Base-by-base conservation (phyloP, 441 rosid genomes). In the Eruca vesicaria region DNA sequence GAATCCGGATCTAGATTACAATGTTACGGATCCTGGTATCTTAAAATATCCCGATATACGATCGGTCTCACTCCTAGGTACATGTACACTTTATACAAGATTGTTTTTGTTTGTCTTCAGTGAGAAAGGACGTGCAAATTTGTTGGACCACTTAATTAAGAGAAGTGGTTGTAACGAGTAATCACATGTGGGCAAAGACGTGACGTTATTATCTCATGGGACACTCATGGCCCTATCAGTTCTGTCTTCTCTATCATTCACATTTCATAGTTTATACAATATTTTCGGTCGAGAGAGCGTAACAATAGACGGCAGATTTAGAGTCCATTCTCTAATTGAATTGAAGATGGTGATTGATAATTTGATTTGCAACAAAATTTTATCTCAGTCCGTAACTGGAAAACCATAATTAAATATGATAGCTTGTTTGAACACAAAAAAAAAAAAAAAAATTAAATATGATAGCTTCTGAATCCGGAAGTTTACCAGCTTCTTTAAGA, bases 131-230 rank as follows among this genome's bases (percentile, higher is more conserved):
- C 60, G 29, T 0, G 60, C 59, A 55, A 55, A 15, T n/a, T n/a
- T 23, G 23, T 21, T 69, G 66, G 74, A 69, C 74, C 74, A 69
- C 43, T 58, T 14, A 55, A 9, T 5, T 56, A 28, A 41, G 9
- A 69, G 53, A 36, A 69, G 43, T 57, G 41, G 64, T 57, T 52
- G 65, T 26, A 68, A 68, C 23, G 73, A 57, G 21, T 15, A 38
- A 69, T 43, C 57, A 43, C 73, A 69, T 57, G 73, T 58, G 57
- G 65, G 73, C 57, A 59, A 59, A 70, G 31, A 59, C 58, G 58
- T 38, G 29, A 16, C 8, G 74, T 38, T 28, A 14, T 70, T 70
- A 60, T 70, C 66, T 70, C 58, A 59, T 43, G 59, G 66, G 45
- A 43, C 74, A 59, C 38, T 57, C 65, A 23, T 21, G 61, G 9